Base-by-base conservation (phyloP, 768 basidiomycete genomes). In the Boletus sp. region DNA sequence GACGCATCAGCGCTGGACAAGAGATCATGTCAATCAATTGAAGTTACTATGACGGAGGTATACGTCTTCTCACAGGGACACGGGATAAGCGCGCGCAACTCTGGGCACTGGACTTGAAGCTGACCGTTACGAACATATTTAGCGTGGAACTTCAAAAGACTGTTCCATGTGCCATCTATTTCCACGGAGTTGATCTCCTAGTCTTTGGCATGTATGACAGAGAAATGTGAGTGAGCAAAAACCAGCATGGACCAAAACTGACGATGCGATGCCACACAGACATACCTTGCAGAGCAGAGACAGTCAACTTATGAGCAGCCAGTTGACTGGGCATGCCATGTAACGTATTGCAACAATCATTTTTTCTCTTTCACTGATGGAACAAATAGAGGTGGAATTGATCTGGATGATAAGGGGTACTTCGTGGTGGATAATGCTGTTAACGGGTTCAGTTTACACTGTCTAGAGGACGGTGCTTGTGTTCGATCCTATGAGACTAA, bases 381-480 rank as follows among this genome's bases (percentile, higher is more conserved):
- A 24, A 18, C n/a, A 7, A 14, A 5, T 30, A 48, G 50, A 37
- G 52, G 55, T 10, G 30, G 28, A 14, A 8, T 40, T 18, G n/a
- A 15, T 36, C 11, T 51, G 12, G n/a, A 61, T 4, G 3, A 30
- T 24, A 47, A 8, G 4, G 29, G 11, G 14, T 24, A 33, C 10
- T 39, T 41, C 20, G 18, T 36, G 14, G 35, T 59, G 28, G 50
- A 57, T 35, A 57, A 57, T n/a, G 50, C 29, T 36, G 39, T 57
- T n/a, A 52, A 17, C 8, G 14, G 53, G 14, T 42, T 10, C 29
- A 45, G 37, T n/a, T 17, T 54, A 33, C 52, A 55, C 20, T n/a
- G 11, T 28, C 33, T 54, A 7, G 47, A 58, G 18, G 52, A 58
- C 24, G 46, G 57, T 30, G 46, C 29, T 5, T 58, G 57, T 24